phyloP scores from a whole-genome alignment of 2,329 filamentous ascomycete species.

The Lasiodiplodia hormozganensis region DNA sequence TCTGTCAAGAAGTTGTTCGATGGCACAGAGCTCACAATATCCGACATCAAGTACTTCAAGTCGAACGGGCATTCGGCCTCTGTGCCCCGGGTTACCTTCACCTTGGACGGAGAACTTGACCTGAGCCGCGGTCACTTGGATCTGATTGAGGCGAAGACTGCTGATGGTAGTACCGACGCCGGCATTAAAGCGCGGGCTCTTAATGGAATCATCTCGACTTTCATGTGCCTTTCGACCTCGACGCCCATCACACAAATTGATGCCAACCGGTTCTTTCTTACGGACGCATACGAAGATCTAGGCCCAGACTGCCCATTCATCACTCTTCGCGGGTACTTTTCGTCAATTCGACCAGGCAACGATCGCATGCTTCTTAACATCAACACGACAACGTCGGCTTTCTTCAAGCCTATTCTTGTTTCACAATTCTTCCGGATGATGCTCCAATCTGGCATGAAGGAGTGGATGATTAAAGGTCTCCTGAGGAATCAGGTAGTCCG shows the following conservation, averaged over 20 bases:
- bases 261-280: constrained; percentile 36
- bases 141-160: background rate
- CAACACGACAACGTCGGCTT: constrained; percentile 31
- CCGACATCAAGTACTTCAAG: background rate
- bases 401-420: constrained; percentile 30
- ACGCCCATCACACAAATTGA: constrained; percentile 2
- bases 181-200: background rate
- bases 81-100: background rate
- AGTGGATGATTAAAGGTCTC: constrained; percentile 7
- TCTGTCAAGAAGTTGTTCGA: background rate
- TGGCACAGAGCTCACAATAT: background rate
- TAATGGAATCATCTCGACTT: constrained; percentile 14
- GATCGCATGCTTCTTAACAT: constrained; percentile 33
- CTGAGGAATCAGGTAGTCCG: constrained; percentile 30
- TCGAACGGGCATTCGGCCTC: background rate
- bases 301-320: constrained; percentile 12
- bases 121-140: background rate
- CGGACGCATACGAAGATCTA: constrained; percentile 28
- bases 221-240: background rate
- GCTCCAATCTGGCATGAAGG: background rate
- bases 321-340: constrained; percentile 32
- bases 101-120: background rate
- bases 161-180: background rate
- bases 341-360: constrained; percentile 31
- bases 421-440: constrained; percentile 5